A percentile compares a stretch with the other conserved stretches of the same genome.
These are phyloP conservation scores for Pichia sp. DNA, from an alignment of 1,139 yeast species.

Conservation along the genomic window DNA sequence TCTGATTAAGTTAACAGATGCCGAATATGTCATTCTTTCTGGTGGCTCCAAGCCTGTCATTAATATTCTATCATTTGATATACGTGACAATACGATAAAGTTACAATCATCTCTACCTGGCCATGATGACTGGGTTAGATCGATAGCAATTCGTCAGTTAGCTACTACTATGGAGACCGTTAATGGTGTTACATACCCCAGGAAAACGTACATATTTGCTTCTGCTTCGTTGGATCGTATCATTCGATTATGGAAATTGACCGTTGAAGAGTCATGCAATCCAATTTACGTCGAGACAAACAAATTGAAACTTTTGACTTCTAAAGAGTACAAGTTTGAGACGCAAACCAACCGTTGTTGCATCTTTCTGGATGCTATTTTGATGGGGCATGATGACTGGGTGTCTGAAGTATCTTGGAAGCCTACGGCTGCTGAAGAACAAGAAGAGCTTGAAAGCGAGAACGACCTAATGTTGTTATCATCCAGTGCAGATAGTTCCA, in stretches of 20 bases:
- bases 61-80: conserved; percentile 49
- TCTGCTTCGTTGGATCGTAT: conserved; percentile 89
- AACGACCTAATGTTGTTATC: conserved; percentile 60
- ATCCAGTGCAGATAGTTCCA: conserved; percentile 88
- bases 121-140: conserved; percentile 92
- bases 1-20: conserved; percentile 38
- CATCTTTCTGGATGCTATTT: conserved; percentile 73
- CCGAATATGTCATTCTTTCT: conserved; percentile 58
- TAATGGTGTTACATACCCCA: conserved; percentile 16
- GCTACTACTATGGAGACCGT: conserved; percentile 17
- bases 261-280: conserved; percentile 54
- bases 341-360: conserved; percentile 36
- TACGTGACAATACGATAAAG: conserved; percentile 20
- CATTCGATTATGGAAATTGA: conserved; percentile 79
- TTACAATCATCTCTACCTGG: conserved; percentile 61
- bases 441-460: not conserved
- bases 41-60: conserved; percentile 72
- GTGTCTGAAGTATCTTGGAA: conserved; percentile 84
- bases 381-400: conserved; percentile 99
- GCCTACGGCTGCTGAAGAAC: conserved; percentile 24
- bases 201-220: conserved; percentile 61
- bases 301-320: conserved; percentile 53
- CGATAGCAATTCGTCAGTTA: conserved; percentile 57
- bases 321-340: conserved; percentile 60
- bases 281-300: conserved; percentile 41